Percentiles rank a stretch among this genome's conserved stretches.
Evolutionary conservation across 495 filamentous ascomycete species (phyloP).

Genomic region (Aspergillus nanangensis): DNA sequence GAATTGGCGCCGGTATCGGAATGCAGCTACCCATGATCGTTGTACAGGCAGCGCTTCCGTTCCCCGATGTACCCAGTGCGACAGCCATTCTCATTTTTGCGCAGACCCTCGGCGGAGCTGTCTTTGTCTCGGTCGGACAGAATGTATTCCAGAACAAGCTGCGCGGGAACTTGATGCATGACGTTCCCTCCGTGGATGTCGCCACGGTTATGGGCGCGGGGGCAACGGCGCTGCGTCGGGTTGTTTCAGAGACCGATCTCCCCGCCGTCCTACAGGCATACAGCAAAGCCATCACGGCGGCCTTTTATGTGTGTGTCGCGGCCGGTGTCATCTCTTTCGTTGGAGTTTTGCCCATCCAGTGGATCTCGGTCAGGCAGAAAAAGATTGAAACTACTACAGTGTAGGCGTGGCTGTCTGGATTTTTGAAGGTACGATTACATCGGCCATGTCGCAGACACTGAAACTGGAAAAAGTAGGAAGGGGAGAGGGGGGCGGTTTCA

Average conservation of each 20-base stretch:
- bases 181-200: constrained; percentile 50
- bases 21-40: constrained; percentile 68
- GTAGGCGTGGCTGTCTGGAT: constrained; percentile 4
- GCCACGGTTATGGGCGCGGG: constrained; percentile 52
- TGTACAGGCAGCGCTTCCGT: constrained; percentile 59
- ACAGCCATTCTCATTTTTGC: constrained; percentile 63
- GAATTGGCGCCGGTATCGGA: constrained; percentile 63
- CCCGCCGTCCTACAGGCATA: constrained; percentile 61
- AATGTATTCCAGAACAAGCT: constrained; percentile 75
- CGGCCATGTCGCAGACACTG: too few species aligned
- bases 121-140: constrained; percentile 73
- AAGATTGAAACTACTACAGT: constrained; percentile 60
- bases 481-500: too few species aligned
- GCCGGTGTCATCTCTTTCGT: constrained; percentile 58
- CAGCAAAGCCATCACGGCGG: constrained; percentile 60
- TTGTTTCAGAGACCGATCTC: constrained; percentile 43
- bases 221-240: constrained; percentile 58
- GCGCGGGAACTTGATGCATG: constrained; percentile 44
- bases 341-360: constrained; percentile 61
- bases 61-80: constrained; percentile 61
- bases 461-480: too few species aligned
- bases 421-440: too few species aligned
- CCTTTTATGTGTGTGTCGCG: constrained; percentile 66
- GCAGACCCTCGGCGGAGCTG: constrained; percentile 67
- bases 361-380: constrained; percentile 83